Evolutionary conservation across 441 rosid genomes (phyloP).

Genomic region (Melastoma candidum): DNA sequence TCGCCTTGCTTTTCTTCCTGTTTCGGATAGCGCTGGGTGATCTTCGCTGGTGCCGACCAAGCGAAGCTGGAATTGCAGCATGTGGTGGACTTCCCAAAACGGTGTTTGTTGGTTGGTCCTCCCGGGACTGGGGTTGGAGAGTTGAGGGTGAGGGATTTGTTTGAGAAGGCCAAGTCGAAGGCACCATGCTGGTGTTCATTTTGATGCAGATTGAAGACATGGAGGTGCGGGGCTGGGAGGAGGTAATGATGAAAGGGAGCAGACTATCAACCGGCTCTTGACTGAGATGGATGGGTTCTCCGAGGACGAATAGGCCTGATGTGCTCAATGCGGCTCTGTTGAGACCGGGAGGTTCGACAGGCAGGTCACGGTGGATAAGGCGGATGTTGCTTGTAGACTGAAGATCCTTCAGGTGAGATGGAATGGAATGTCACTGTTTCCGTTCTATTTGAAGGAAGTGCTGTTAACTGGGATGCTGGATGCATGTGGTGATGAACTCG

Average conservation of each 20-base stretch:
- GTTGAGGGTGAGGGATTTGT: conserved; percentile 72
- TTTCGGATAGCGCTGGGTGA: conserved; percentile 78
- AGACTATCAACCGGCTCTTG: conserved; percentile 71
- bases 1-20: conserved; percentile 71
- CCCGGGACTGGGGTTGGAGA: conserved; percentile 93
- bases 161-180: conserved; percentile 69
- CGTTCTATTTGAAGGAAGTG: no score
- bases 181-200: conserved; percentile 69
- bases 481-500: no score
- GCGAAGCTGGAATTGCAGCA: conserved; percentile 86
- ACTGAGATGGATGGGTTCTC: conserved; percentile 95
- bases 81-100: conserved; percentile 92
- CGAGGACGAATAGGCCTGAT: conserved; percentile 70
- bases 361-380: conserved; percentile 82
- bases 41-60: conserved; percentile 90
- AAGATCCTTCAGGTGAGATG: conserved; percentile 69
- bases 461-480: no score
- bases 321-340: conserved; percentile 78
- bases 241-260: conserved; percentile 88
- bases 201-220: conserved; percentile 86
- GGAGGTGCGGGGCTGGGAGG: conserved; percentile 95
- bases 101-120: conserved; percentile 84
- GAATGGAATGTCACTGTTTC: not conserved
- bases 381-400: conserved; percentile 94
- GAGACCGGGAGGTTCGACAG: conserved; percentile 78